phyloP scores from a whole-genome alignment of 1,139 yeast genomes.

The Cylindricascospora bacillispora region DNA sequence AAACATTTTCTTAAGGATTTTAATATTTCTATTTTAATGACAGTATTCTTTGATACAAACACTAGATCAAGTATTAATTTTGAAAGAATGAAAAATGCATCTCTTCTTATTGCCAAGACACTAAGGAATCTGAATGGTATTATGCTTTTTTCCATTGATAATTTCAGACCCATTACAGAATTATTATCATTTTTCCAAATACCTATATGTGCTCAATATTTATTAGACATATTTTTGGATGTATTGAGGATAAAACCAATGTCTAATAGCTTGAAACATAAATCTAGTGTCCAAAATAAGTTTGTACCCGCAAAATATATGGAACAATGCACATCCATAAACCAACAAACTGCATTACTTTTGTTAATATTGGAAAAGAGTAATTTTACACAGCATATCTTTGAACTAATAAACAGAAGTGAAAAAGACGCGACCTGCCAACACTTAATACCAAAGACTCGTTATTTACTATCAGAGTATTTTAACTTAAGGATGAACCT shows the following conservation, averaged over 20 bases:
- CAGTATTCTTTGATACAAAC: conserved; percentile 52
- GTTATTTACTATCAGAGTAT: conserved; percentile 51
- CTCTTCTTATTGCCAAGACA: conserved; percentile 46
- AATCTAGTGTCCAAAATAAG: conserved; percentile 10
- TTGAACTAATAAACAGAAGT: conserved; percentile 32
- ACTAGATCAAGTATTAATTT: conserved; percentile 33
- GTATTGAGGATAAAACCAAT: conserved; percentile 48
- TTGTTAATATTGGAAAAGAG: conserved; percentile 43
- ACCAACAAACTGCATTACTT: conserved; percentile 55
- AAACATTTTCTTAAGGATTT: conserved; percentile 42
- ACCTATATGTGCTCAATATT: conserved; percentile 48
- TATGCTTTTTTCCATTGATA: conserved; percentile 47
- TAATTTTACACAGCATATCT: conserved; percentile 40
- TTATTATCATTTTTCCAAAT: conserved; percentile 51
- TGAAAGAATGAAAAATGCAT: conserved; percentile 49
- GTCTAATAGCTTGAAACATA: conserved; percentile 35
- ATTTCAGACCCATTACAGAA: conserved; percentile 44
- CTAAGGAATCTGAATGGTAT: conserved; percentile 72
- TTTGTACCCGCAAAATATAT: conserved; percentile 20
- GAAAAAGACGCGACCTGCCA: conserved; percentile 24
- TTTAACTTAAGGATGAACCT: conserved; percentile 41
- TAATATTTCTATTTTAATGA: conserved; percentile 50
- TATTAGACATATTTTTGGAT: conserved; percentile 63
- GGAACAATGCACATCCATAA: conserved; percentile 27
- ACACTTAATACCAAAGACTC: conserved; percentile 45